Base-by-base conservation (phyloP, 805 yeast species). In the Lachancea dasiensis region DNA sequence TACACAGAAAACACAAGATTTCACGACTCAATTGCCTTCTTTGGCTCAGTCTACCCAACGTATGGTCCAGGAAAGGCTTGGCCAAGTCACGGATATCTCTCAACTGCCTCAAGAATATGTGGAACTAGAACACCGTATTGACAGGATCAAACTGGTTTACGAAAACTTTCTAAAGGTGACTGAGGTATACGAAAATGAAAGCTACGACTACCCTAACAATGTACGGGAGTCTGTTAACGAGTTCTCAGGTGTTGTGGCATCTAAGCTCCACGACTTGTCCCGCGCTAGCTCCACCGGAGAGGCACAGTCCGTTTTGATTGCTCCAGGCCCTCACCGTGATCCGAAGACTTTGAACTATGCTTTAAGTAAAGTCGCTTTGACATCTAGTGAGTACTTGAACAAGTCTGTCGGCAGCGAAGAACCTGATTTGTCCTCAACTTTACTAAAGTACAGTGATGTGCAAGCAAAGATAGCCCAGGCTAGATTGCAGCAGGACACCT, bases 261-360 rank as follows among this genome's bases (percentile, higher is more conserved):
- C 70, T 38, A 75, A 84, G 49, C 80, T 84, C 33, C 68, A 73
- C 41, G 82, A 77, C 44, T 68, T 84, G 43, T 73, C 87, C 13
- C 74, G 72, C 54, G 95, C 87, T 10, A 72, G 81, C 33, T 71
- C 82, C 17, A 85, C 90, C 1, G 72, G 77, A n/a, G 95, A 85
- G 57, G 90, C 89, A 4, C 92, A 85, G 64, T 75, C 82, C 10
- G 82, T 85, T 10, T 64, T 82, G 27, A 65, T 73, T 38, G 67
- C 48, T 63, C 78, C 56, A 66, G 72, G 51, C 70, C 56, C 54
- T 9, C 41, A 40, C 13, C 56, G 51, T 31, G 64, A 73, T 42
- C 95, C 94, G 50, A 82, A 83, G 69, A 86, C 95, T 11, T 68
- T 85, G 53, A 79, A 81, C 61, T 90, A 83, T 58, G 94, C 95